A percentile compares a stretch with the other conserved stretches of the same genome.
These are phyloP conservation scores for Suhomyces anneliseae DNA, from an alignment of 1,139 yeast species.

Conservation along the genomic window DNA sequence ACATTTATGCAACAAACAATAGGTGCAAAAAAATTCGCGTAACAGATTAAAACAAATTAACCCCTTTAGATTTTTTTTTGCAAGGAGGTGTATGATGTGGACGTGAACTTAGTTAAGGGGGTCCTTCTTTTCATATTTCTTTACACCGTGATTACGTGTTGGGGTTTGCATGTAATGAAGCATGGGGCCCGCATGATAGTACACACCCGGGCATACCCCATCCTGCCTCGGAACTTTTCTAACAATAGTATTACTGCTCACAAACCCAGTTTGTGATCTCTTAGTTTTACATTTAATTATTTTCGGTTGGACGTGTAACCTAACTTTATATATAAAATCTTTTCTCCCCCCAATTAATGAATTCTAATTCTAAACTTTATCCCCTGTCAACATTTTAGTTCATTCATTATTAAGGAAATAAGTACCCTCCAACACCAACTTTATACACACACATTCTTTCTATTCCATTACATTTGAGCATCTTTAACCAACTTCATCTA, in stretches of 20 bases:
- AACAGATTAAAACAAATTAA: neutral
- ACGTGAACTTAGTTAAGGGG: neutral
- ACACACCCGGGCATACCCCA: conserved; percentile 2
- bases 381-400: neutral
- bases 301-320: neutral
- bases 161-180: conserved; percentile 1
- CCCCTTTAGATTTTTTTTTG: neutral
- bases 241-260: conserved; percentile 3
- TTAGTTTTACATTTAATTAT: too few species aligned
- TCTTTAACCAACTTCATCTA: neutral
- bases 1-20: conserved; percentile 1
- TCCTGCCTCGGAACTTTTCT: conserved; percentile 1
- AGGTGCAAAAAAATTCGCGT: conserved; percentile 8
- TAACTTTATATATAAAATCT: too few species aligned
- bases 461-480: too few species aligned
- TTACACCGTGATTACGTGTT: conserved; percentile 3
- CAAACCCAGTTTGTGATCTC: neutral
- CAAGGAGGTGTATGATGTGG: neutral
- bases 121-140: neutral
- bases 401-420: neutral
- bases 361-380: neutral
- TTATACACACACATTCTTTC: too few species aligned
- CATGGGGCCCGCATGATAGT: neutral
- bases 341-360: neutral
- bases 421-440: too few species aligned